A percentile compares a stretch with the other conserved stretches of the same genome.
Conservation (phyloP, 2,329 filamentous ascomycete genomes). For the Aspergillus awamori region DNA sequence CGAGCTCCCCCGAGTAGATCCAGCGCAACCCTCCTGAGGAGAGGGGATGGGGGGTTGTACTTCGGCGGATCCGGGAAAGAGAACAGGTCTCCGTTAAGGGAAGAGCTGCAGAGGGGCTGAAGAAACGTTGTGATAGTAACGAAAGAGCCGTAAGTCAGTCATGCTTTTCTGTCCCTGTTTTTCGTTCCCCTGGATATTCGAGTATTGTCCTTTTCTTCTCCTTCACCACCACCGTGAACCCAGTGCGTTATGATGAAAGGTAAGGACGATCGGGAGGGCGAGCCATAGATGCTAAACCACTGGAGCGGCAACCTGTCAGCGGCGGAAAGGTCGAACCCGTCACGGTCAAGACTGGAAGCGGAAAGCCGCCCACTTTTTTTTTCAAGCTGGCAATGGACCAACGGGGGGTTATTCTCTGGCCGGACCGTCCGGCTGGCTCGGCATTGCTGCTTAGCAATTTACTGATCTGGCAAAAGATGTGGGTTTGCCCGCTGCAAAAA, state of each 20-base stretch:
- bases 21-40: slow-evolving; percentile 5
- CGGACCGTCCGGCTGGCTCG: slow-evolving; percentile 22
- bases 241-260: background rate
- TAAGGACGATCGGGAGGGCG: slow-evolving; percentile 12
- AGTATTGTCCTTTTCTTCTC: background rate
- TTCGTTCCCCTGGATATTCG: background rate
- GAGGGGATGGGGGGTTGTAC: background rate
- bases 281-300: slow-evolving; percentile 14
- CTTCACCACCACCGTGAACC: background rate
- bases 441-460: slow-evolving; percentile 12
- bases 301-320: slow-evolving; percentile 14
- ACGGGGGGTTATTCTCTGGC: slow-evolving; percentile 10
- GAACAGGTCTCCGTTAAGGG: slow-evolving; percentile 28
- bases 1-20: background rate
- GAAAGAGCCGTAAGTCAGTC: slow-evolving; percentile 20
- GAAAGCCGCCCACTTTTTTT: slow-evolving; percentile 18
- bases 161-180: slow-evolving; percentile 16
- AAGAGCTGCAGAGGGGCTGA: slow-evolving; percentile 21
- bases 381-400: background rate
- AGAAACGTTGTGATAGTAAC: slow-evolving; percentile 15
- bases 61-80: slow-evolving; percentile 16
- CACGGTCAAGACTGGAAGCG: slow-evolving; percentile 21
- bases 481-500: background rate
- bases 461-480: background rate
- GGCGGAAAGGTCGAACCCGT: slow-evolving; percentile 14